These are phyloP conservation scores for Pseudogymnoascus verrucosus DNA, from an alignment of 2,329 filamentous ascomycete genomes.

Conservation along the genomic window DNA sequence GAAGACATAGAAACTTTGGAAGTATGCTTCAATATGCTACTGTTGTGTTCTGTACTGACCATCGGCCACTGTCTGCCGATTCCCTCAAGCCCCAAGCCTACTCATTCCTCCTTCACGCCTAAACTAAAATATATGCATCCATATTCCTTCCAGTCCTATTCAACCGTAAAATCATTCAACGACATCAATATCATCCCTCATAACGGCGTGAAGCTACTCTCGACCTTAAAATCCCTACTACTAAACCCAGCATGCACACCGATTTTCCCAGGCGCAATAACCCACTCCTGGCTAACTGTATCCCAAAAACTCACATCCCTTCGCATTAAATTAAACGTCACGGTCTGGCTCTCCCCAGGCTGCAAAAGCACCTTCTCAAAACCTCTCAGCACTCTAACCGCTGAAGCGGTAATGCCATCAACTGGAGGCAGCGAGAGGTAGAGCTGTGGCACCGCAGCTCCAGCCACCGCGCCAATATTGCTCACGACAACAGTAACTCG, in stretches of 20 bases:
- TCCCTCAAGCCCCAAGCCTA: background rate
- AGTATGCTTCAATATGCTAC: background rate
- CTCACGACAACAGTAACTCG: slow-evolving; percentile 51
- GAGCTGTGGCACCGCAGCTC: slow-evolving; percentile 61
- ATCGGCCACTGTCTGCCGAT: background rate
- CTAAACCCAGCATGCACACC: slow-evolving; percentile 30
- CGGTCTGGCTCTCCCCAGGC: slow-evolving; percentile 35
- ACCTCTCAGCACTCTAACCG: slow-evolving; percentile 40
- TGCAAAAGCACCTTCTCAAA: slow-evolving; percentile 50
- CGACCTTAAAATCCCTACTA: slow-evolving; percentile 20
- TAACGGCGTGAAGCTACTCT: background rate
- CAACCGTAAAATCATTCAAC: background rate
- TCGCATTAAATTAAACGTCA: slow-evolving; percentile 50
- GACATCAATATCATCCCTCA: background rate
- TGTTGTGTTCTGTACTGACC: background rate
- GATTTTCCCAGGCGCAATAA: slow-evolving; percentile 39
- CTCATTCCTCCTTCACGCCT: background rate
- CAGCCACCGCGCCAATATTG: slow-evolving; percentile 54
- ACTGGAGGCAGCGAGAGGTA: slow-evolving; percentile 37
- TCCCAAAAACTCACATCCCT: slow-evolving; percentile 71
- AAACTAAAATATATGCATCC: background rate
- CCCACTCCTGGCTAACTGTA: slow-evolving; percentile 59
- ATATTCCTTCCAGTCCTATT: background rate
- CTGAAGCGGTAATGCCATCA: background rate
- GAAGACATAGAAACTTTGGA: background rate